Evolutionary conservation across 257 asterid genomes (phyloP).

Genomic region (Haberlea rhodopensis): DNA sequence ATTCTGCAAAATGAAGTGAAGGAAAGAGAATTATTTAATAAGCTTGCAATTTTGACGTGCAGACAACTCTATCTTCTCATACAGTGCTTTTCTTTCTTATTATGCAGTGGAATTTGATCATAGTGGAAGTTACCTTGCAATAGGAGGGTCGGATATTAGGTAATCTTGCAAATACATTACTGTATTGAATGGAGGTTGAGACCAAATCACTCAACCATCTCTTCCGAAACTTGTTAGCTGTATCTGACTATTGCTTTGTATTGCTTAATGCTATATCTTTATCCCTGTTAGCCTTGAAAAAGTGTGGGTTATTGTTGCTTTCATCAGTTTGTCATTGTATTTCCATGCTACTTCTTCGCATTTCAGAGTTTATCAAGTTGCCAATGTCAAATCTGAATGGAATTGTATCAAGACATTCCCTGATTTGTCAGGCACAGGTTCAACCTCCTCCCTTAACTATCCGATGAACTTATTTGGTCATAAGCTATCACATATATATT

Average conservation of each 20-base stretch:
- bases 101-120: conserved; percentile 90
- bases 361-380: conserved; percentile 80
- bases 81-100: conserved; percentile 8
- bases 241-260: background rate
- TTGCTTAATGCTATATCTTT: background rate
- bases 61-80: conserved; percentile 6
- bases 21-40: background rate
- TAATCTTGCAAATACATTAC: conserved; percentile 22
- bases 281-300: background rate
- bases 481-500: conserved; percentile 2
- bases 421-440: conserved; percentile 96
- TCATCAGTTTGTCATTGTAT: conserved; percentile 3
- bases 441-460: conserved; percentile 17
- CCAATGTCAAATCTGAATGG: conserved; percentile 91
- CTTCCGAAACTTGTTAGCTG: background rate
- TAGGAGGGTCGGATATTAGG: conserved; percentile 91
- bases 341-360: conserved; percentile 14
- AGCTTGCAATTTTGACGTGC: background rate
- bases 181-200: background rate
- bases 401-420: conserved; percentile 85
- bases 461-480: conserved; percentile 1
- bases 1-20: background rate
- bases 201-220: background rate
- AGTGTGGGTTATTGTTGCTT: conserved; percentile 6
- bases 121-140: conserved; percentile 90